Evolutionary conservation across 441 rosid species (phyloP).

Genomic region (Jatropha multifida): DNA sequence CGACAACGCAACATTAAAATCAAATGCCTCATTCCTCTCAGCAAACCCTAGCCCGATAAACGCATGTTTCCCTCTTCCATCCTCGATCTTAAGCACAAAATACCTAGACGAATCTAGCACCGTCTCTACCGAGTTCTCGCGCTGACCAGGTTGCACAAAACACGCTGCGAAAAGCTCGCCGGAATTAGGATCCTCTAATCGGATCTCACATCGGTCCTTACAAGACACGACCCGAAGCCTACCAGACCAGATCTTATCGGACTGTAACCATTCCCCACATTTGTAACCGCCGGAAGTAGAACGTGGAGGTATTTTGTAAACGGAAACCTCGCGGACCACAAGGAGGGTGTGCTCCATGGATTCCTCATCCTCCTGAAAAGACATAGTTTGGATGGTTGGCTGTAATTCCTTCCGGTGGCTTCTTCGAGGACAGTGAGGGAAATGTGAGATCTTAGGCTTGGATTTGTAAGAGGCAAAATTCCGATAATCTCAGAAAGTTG

Average conservation of each 20-base stretch:
- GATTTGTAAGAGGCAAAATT: constrained; percentile 3
- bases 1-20: constrained; percentile 96
- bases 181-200: constrained; percentile 87
- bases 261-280: constrained; percentile 98
- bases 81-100: constrained; percentile 93
- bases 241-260: constrained; percentile 99
- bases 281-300: constrained; percentile 95
- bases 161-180: constrained; percentile 96
- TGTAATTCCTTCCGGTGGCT: neutral
- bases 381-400: constrained; percentile 31
- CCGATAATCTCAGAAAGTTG: neutral
- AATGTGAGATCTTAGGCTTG: neutral
- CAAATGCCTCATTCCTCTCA: constrained; percentile 98
- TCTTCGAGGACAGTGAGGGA: neutral
- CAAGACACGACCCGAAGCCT: constrained; percentile 94
- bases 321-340: constrained; percentile 87
- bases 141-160: constrained; percentile 77
- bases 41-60: constrained; percentile 86
- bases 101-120: constrained; percentile 94
- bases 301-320: constrained; percentile 95
- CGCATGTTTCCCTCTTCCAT: constrained; percentile 90
- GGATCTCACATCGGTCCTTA: constrained; percentile 97
- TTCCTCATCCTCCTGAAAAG: constrained; percentile 89
- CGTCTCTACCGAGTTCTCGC: constrained; percentile 88
- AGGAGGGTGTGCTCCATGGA: constrained; percentile 91